phyloP scores from a whole-genome alignment of 2,329 filamentous ascomycete species.

The Sporothrix brasiliensis region DNA sequence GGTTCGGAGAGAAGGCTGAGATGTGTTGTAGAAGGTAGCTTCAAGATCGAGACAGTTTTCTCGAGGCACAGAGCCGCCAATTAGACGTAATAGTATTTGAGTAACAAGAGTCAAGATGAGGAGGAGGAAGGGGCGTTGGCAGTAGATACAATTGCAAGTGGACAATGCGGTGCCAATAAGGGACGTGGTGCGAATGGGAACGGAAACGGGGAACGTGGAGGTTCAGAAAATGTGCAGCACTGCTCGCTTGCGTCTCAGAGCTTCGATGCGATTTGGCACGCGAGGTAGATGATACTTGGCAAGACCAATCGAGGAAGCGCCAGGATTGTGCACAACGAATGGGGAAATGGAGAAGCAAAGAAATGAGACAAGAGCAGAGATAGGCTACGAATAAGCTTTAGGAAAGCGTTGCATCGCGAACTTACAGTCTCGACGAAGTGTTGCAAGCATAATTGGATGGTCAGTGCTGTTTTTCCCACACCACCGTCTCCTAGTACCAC shows the following conservation, averaged over 20 bases:
- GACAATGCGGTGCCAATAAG: not conserved
- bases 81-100: not conserved
- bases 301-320: not conserved
- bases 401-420: conserved; percentile 35
- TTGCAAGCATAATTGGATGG: conserved; percentile 95
- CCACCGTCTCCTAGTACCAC: conserved; percentile 94
- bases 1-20: conserved; percentile 1
- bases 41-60: conserved; percentile 3
- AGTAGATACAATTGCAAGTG: not conserved
- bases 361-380: conserved; percentile 10
- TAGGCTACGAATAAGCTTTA: not conserved
- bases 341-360: not conserved
- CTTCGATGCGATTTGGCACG: not conserved
- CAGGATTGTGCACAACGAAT: not conserved
- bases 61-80: not conserved
- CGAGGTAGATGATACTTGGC: not conserved
- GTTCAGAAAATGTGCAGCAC: not conserved
- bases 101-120: too few relatives aligned
- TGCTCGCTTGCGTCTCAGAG: not conserved
- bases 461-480: conserved; percentile 91
- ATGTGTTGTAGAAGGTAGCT: not conserved
- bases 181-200: not conserved
- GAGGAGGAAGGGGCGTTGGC: not conserved
- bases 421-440: conserved; percentile 91
- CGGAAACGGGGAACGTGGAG: too few relatives aligned